Conservation (phyloP, 768 basidiomycete genomes). For the Pulveroboletus sp. region DNA sequence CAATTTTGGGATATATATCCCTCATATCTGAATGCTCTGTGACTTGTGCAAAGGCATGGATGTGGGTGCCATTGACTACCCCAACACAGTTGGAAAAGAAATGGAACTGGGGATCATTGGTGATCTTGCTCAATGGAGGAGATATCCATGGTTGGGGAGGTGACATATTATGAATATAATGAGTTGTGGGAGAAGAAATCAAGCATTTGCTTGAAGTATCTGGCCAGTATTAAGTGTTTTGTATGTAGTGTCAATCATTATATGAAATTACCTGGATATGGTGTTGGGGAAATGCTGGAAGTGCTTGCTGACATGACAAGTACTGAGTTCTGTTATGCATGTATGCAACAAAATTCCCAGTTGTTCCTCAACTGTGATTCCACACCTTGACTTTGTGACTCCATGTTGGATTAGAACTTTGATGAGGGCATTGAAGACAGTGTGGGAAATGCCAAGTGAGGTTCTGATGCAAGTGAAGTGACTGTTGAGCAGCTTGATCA, state of each 20-base stretch:
- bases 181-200: too few relatives aligned
- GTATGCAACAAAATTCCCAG: not conserved
- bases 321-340: too few relatives aligned
- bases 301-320: not conserved
- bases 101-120: not conserved
- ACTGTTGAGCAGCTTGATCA: slow-evolving; percentile 19
- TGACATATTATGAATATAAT: too few relatives aligned
- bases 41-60: not conserved
- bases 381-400: too few relatives aligned
- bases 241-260: not conserved
- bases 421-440: too few relatives aligned
- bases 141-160: too few relatives aligned
- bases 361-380: not conserved
- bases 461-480: slow-evolving; percentile 17
- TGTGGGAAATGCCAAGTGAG: not conserved
- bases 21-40: slow-evolving; percentile 12
- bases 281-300: too few relatives aligned
- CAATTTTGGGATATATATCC: slow-evolving; percentile 35
- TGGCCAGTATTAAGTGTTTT: not conserved
- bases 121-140: not conserved
- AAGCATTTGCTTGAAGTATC: too few relatives aligned
- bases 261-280: too few relatives aligned
- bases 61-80: not conserved
- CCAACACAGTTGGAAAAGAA: not conserved
- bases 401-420: too few relatives aligned